A percentile compares a stretch with the other conserved stretches of the same genome.
Conservation (phyloP, 495 filamentous ascomycete species). For the Eremomyces bilateralis region DNA sequence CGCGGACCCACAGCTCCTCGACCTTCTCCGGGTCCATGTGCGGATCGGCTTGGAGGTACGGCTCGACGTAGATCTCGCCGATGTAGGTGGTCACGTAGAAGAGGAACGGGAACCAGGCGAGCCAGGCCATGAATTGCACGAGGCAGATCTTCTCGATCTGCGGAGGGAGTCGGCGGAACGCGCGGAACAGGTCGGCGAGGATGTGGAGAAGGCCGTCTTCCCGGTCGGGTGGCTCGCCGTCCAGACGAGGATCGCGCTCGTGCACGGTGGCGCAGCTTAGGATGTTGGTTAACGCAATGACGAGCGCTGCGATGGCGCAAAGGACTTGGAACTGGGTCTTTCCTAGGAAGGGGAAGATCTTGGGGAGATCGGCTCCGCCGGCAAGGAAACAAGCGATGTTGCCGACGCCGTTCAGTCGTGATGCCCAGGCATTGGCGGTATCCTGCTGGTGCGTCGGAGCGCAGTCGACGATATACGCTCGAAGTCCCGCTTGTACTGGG, state of each 20-base stretch:
- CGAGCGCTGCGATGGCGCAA: constrained; percentile 56
- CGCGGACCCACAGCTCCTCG: constrained; percentile 56
- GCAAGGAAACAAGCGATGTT: constrained; percentile 73
- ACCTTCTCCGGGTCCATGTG: constrained; percentile 53
- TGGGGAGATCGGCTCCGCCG: constrained; percentile 57
- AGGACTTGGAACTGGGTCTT: constrained; percentile 77
- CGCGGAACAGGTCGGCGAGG: constrained; percentile 54
- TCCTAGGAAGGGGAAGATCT: constrained; percentile 50
- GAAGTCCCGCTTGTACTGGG: constrained; percentile 64
- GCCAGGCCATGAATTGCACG: constrained; percentile 78
- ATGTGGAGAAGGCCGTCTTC: constrained; percentile 45
- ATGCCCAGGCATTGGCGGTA: constrained; percentile 72
- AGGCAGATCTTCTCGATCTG: constrained; percentile 67
- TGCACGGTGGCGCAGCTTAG: constrained; percentile 41
- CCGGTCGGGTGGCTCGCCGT: constrained; percentile 33
- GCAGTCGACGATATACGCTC: constrained; percentile 80
- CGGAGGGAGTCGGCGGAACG: constrained; percentile 50
- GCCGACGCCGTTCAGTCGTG: constrained; percentile 55
- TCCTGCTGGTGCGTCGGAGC: constrained; percentile 80
- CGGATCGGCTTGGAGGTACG: constrained; percentile 51
- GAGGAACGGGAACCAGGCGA: constrained; percentile 87
- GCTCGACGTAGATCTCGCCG: constrained; percentile 72
- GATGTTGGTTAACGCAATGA: constrained; percentile 39
- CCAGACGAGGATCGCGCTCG: constrained; percentile 60
- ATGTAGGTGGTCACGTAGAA: constrained; percentile 88